Evolutionary conservation across 2,329 filamentous ascomycete genomes (phyloP), one percentile per base, ranked within the genome.

Genomic region (Parastagonospora avenae): DNA sequence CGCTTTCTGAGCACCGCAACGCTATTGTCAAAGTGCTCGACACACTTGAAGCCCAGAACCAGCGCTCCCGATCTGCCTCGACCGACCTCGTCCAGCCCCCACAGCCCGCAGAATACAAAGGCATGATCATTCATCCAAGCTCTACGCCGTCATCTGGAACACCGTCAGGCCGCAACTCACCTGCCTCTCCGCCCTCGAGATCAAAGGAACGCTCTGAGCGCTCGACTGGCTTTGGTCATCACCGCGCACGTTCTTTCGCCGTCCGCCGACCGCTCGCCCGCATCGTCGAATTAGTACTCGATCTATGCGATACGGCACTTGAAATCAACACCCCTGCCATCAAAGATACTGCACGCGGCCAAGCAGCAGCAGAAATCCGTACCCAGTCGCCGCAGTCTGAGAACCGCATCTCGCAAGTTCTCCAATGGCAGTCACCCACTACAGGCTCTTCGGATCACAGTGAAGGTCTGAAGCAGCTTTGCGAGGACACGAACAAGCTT

Each of bases 361-460:
- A 88, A 59, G 81, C 84, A 33, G 75, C 77, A 7, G 88, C 89
- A 42, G 92, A 96, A 56, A 86, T 97, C 56, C 86, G 93, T 40
- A 96, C 93, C 0, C 90, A 97, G 69, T 99, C 94, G 4, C 94
- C 94, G 0, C 91, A 97, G 68, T 99, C 95, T 0, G 94, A 99
- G 71, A 94, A 91, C 37, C 87, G 93, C 29, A 95, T 97, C 62
- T 90, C 90, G 1, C 94, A 99, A 73, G 92, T 99, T 5, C 74
- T 95, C 60, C 92, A 97, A 71, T 99, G 95, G 94, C 92, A 96
- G 67, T 96, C 93, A 4, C 94, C 94, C 0, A 92, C 91, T 64
- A 89, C 88, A 42, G 93, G 93, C 66, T 94, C 92, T 0, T 77
- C 96, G 12, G 94, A 99, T 56, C 92, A 97, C 70, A 93, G 97